Evolutionary conservation across 371 early-diverging fungal genomes (phyloP).

Genomic region (Mortierella sp.): DNA sequence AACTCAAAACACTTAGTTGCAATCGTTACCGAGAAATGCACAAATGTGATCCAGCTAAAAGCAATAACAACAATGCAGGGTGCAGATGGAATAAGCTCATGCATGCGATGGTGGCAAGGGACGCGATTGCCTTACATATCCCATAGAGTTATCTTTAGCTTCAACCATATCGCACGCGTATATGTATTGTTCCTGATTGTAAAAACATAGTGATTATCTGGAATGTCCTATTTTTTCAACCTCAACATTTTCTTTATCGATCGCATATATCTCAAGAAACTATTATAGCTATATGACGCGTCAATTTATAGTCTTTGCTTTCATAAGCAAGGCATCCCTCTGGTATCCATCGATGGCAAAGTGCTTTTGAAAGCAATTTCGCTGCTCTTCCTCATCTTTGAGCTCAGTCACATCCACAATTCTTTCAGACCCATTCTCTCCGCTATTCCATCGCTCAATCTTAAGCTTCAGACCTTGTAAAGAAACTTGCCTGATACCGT

Average conservation of each 20-base stretch:
- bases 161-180: too few species aligned
- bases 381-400: constrained; percentile 9
- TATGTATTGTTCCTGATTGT: too few species aligned
- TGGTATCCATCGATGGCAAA: constrained; percentile 14
- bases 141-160: background rate
- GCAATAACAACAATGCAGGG: background rate
- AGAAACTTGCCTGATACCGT: background rate
- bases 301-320: background rate
- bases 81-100: background rate
- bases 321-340: background rate
- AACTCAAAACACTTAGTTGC: background rate
- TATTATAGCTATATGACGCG: background rate
- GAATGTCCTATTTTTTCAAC: too few species aligned
- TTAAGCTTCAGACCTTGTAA: constrained; percentile 1
- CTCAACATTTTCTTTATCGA: background rate
- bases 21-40: background rate
- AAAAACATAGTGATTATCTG: constrained; percentile 2
- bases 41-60: background rate
- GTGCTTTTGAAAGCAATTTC: background rate
- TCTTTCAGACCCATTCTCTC: background rate
- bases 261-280: background rate
- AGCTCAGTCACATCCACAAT: background rate
- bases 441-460: background rate
- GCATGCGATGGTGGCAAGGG: background rate
- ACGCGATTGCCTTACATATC: background rate